A percentile compares a stretch with the other conserved stretches of the same genome.
phyloP scores from a whole-genome alignment of 805 yeast species.

The Candida manassasensis region DNA sequence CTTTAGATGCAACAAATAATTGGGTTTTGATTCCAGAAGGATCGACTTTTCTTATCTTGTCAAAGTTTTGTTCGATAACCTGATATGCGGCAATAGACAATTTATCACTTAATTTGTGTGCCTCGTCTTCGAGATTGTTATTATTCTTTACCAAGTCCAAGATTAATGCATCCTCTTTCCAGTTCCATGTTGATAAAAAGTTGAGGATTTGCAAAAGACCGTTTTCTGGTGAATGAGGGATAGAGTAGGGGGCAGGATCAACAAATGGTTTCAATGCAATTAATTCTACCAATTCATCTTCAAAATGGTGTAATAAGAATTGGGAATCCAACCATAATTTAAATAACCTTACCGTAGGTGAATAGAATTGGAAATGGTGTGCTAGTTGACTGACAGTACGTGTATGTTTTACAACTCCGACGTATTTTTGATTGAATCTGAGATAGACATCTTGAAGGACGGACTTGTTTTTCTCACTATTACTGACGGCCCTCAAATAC shows the following conservation, averaged over 20 bases:
- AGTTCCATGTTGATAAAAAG: constrained; percentile 82
- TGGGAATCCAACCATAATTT: constrained; percentile 90
- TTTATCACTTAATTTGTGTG: constrained; percentile 51
- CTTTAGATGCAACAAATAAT: constrained; percentile 75
- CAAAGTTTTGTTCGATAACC: constrained; percentile 58
- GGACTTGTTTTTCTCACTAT: constrained; percentile 57
- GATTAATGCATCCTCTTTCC: constrained; percentile 84
- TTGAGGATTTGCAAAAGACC: constrained; percentile 75
- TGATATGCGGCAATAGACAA: constrained; percentile 60
- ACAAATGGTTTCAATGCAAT: constrained; percentile 80
- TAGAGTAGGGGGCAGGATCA: constrained; percentile 78
- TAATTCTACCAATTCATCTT: constrained; percentile 78
- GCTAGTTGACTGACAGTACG: constrained; percentile 70
- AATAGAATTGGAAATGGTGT: constrained; percentile 64
- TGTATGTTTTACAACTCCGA: constrained; percentile 73
- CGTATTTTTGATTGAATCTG: constrained; percentile 60
- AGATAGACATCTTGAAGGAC: constrained; percentile 58
- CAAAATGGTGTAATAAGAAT: constrained; percentile 61
- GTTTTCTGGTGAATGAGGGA: constrained; percentile 72
- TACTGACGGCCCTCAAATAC: constrained; percentile 66
- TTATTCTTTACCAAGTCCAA: constrained; percentile 61
- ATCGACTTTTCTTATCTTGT: constrained; percentile 66
- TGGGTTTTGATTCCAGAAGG: constrained; percentile 79
- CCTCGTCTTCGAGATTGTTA: constrained; percentile 19
- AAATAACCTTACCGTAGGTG: constrained; percentile 78